Evolutionary conservation across 1,284 basidiomycete genomes (phyloP).

Genomic region (Gymnopus androsaceus): DNA sequence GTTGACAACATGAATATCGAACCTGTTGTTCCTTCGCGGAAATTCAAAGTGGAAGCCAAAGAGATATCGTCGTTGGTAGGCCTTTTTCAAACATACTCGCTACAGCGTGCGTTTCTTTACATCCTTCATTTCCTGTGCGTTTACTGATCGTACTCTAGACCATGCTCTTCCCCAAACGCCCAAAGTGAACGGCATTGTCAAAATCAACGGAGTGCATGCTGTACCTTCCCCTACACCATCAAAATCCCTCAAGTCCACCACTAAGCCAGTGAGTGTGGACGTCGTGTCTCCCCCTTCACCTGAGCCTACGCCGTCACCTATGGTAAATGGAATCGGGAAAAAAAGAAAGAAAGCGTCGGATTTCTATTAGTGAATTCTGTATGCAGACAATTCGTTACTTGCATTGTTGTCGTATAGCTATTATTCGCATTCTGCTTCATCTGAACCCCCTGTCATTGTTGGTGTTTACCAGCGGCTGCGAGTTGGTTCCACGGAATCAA

Average conservation of each 20-base stretch:
- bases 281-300: not conserved
- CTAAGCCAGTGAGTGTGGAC: not conserved
- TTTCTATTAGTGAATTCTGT: slow-evolving; percentile 4
- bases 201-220: slow-evolving; percentile 6
- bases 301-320: slow-evolving; percentile 9
- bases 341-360: slow-evolving; percentile 21
- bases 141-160: not conserved
- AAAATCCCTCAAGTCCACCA: not conserved
- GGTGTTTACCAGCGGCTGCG: no score
- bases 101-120: slow-evolving; percentile 41
- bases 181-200: slow-evolving; percentile 9
- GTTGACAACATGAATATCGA: slow-evolving; percentile 35
- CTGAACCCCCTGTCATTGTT: no score
- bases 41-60: slow-evolving; percentile 27
- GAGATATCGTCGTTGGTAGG: slow-evolving; percentile 53
- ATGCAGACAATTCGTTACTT: no score
- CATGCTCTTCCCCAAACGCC: not conserved
- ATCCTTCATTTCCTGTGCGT: not conserved
- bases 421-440: no score
- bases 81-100: slow-evolving; percentile 50
- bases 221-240: not conserved
- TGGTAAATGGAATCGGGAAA: slow-evolving; percentile 16
- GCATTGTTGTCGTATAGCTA: no score
- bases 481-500: not conserved
- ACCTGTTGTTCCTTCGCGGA: slow-evolving; percentile 9